These are phyloP conservation scores for Panellus pusillus DNA, from an alignment of 768 basidiomycete genomes.

Conservation along the genomic window DNA sequence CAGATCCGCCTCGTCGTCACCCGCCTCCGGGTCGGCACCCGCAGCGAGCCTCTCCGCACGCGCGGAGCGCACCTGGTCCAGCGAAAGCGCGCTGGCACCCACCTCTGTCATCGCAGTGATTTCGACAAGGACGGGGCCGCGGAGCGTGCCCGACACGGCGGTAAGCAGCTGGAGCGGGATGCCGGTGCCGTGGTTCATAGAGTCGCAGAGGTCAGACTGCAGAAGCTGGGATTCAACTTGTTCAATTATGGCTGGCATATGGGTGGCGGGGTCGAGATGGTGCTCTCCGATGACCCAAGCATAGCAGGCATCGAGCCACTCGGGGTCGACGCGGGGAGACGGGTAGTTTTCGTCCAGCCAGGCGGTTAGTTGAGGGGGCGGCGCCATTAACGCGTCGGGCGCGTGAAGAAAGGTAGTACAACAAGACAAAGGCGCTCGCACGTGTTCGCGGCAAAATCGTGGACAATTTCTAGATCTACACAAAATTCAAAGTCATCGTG, in stretches of 20 bases:
- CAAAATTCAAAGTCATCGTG: too few species aligned
- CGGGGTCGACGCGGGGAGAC: conserved; percentile 63
- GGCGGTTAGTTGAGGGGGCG: conserved; percentile 38
- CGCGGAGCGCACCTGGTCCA: conserved; percentile 68
- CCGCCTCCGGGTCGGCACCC: conserved; percentile 43
- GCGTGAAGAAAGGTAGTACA: background rate
- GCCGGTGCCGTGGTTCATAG: conserved; percentile 70
- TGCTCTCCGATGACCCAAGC: conserved; percentile 57
- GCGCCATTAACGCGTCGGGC: conserved; percentile 24
- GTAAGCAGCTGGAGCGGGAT: conserved; percentile 47
- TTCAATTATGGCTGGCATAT: conserved; percentile 53
- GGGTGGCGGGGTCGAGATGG: conserved; percentile 42
- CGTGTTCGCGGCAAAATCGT: background rate
- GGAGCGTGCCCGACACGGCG: conserved; percentile 34
- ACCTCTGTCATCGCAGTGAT: conserved; percentile 80
- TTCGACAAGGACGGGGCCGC: conserved; percentile 69
- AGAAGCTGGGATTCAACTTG: conserved; percentile 68
- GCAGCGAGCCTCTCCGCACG: conserved; percentile 64
- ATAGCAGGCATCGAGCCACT: conserved; percentile 77
- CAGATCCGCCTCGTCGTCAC: conserved; percentile 53
- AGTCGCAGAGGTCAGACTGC: conserved; percentile 70
- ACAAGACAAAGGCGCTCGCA: background rate
- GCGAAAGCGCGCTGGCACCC: conserved; percentile 76
- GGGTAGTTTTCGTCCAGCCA: conserved; percentile 61
- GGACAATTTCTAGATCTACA: too few species aligned